These are phyloP conservation scores for Colletotrichum scovillei DNA, from an alignment of 2,329 filamentous ascomycete genomes.

Conservation along the genomic window DNA sequence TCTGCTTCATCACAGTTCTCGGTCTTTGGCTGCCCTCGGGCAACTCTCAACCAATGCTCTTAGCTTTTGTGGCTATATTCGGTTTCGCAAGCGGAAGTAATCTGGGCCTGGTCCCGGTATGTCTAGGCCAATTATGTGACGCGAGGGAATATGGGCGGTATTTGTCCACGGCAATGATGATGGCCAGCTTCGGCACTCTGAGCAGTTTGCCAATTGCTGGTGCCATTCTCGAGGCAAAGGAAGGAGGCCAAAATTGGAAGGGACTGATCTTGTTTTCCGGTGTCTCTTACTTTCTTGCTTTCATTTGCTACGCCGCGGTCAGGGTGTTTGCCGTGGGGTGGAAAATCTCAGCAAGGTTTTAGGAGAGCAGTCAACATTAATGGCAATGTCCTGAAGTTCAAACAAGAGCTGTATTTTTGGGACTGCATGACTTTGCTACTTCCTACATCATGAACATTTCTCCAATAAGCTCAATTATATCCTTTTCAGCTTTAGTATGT, in stretches of 20 bases:
- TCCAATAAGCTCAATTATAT: too few relatives aligned
- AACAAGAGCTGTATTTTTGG: neutral
- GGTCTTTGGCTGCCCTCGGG: constrained; percentile 78
- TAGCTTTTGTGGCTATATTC: constrained; percentile 78
- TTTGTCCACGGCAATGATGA: constrained; percentile 81
- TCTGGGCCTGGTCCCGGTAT: constrained; percentile 82
- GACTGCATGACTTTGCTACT: neutral
- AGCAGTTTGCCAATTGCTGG: constrained; percentile 59
- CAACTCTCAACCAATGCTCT: constrained; percentile 64
- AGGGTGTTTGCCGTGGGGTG: constrained; percentile 31
- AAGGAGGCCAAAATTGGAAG: constrained; percentile 26
- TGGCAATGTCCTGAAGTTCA: neutral
- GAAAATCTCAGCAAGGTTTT: constrained; percentile 24
- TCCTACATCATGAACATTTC: too few relatives aligned
- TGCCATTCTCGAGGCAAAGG: constrained; percentile 38
- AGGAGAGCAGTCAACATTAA: neutral
- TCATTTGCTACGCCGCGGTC: constrained; percentile 31
- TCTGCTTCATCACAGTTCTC: constrained; percentile 66
- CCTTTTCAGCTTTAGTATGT: too few relatives aligned
- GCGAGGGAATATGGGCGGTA: constrained; percentile 81
- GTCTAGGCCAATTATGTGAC: constrained; percentile 82
- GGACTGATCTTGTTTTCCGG: constrained; percentile 32
- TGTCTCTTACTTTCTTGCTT: constrained; percentile 30
- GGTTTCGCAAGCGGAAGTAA: constrained; percentile 85
- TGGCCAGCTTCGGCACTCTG: constrained; percentile 77